phyloP scores from a whole-genome alignment of 2,329 filamentous ascomycete genomes.

The Aspergillus eucalypticola region DNA sequence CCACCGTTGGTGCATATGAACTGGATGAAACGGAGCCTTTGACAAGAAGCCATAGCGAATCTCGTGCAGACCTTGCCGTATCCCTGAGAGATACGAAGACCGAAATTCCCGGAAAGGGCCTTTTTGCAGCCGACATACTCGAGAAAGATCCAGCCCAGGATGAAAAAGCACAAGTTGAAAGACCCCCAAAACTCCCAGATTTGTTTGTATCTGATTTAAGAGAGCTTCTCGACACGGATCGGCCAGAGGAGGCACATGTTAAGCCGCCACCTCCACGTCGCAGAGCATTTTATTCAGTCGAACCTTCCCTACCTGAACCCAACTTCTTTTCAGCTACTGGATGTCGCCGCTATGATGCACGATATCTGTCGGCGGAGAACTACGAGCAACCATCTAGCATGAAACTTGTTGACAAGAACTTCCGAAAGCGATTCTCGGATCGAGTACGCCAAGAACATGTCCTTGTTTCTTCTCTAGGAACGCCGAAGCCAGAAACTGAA shows the following conservation, averaged over 20 bases:
- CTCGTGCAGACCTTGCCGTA: neutral
- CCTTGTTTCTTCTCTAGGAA: slow-evolving; percentile 13
- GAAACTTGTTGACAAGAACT: slow-evolving; percentile 40
- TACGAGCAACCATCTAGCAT: slow-evolving; percentile 18
- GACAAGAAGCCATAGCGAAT: neutral
- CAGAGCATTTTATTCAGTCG: slow-evolving; percentile 4
- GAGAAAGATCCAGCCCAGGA: slow-evolving; percentile 1
- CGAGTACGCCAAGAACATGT: slow-evolving; percentile 22
- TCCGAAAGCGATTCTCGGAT: slow-evolving; percentile 41
- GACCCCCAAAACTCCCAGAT: slow-evolving; percentile 3
- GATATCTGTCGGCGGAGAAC: slow-evolving; percentile 21
- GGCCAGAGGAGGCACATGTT: neutral
- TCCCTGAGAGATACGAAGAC: neutral
- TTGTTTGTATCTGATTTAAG: slow-evolving; percentile 17
- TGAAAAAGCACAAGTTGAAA: neutral
- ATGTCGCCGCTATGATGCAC: slow-evolving; percentile 15
- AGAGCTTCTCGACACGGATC: slow-evolving; percentile 13
- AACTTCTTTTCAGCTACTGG: slow-evolving; percentile 20
- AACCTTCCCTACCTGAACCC: slow-evolving; percentile 13
- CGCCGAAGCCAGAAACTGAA: neutral
- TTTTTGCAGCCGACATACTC: neutral
- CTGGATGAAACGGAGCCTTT: too few species aligned
- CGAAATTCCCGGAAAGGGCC: neutral
- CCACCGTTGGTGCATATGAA: neutral
- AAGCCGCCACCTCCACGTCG: neutral